phyloP scores from a whole-genome alignment of 2,329 filamentous ascomycete species.

The Ophiocordyceps sinensis region DNA sequence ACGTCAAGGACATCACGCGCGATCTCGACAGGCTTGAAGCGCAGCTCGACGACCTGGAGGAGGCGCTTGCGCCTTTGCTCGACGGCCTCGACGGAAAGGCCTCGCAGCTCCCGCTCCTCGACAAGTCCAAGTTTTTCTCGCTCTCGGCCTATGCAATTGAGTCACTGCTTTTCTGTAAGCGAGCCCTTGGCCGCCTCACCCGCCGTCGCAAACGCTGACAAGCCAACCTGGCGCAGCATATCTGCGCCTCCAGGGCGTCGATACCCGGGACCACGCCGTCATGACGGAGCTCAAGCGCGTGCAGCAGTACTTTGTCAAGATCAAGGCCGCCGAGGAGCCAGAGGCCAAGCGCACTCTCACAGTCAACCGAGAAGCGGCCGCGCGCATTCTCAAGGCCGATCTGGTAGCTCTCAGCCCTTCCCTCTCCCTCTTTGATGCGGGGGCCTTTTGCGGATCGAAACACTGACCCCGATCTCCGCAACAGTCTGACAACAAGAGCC shows the following conservation, averaged over 20 bases:
- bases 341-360: constrained; percentile 36
- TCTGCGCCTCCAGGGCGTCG: constrained; percentile 61
- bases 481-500: constrained; percentile 35
- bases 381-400: constrained; percentile 69
- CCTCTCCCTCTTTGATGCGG: background rate
- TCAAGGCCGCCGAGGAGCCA: constrained; percentile 59
- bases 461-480: background rate
- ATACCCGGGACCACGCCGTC: constrained; percentile 74
- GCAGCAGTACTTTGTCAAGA: constrained; percentile 85
- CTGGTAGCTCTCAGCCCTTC: constrained; percentile 37
- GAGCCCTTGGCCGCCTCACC: no score
- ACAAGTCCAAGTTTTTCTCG: constrained; percentile 90
- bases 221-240: constrained; percentile 36
- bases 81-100: constrained; percentile 51
- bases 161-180: constrained; percentile 70
- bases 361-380: constrained; percentile 63
- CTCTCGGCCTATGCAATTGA: constrained; percentile 80
- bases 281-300: constrained; percentile 77
- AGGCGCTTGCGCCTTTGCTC: constrained; percentile 60
- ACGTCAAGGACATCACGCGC: constrained; percentile 42
- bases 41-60: constrained; percentile 67
- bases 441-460: background rate
- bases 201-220: background rate
- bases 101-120: constrained; percentile 74
- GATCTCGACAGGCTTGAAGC: constrained; percentile 61